Evolutionary conservation across 2,329 filamentous ascomycete genomes (phyloP), one percentile per base, ranked within the genome.

Genomic region (Lecanosticta acicola): DNA sequence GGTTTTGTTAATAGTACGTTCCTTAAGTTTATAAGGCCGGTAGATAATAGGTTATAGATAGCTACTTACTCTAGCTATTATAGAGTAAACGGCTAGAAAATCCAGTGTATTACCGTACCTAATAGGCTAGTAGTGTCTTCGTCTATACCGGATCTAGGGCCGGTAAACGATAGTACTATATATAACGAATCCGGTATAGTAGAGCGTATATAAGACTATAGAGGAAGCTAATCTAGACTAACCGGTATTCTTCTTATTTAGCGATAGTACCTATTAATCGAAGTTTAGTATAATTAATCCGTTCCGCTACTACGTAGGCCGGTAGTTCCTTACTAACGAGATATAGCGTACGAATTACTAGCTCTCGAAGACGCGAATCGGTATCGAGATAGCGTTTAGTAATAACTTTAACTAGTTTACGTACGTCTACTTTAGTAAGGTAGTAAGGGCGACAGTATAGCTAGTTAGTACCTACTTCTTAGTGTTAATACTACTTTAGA

Each of bases 21-120:
- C 38, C 24, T 29, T 29, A 17, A 40, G 19, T 40, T 40, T 24
- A 24, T 40, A 29, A 11, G 38, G 38, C 38, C 14, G 17, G 16
- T 24, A 26, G 26, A 40, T n/a, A 11, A 29, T 4, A 14, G 26
- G 19, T n/a, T 24, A 24, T 16, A 40, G 21, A 16, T 2, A 14
- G 21, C 13, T 10, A 3, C 16, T 8, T 40, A 40, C 7, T 16
- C 38, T 3, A 7, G 38, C 8, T 40, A 40, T 40, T 40, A 40
- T 32, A 29, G 16, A n/a, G 19, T 14, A 3, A 26, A 40, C 19
- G 26, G 38, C 21, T 5, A 40, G 38, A 40, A 40, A n/a, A 26
- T 40, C 21, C 24, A 40, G 16, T 18, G 8, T 8, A 32, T 40
- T 14, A 17, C 26, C 16, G 24, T n/a, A 14, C 38, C 20, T 7